These are phyloP conservation scores for Alternaria viburni DNA, from an alignment of 2,329 filamentous ascomycete species.

Conservation along the genomic window DNA sequence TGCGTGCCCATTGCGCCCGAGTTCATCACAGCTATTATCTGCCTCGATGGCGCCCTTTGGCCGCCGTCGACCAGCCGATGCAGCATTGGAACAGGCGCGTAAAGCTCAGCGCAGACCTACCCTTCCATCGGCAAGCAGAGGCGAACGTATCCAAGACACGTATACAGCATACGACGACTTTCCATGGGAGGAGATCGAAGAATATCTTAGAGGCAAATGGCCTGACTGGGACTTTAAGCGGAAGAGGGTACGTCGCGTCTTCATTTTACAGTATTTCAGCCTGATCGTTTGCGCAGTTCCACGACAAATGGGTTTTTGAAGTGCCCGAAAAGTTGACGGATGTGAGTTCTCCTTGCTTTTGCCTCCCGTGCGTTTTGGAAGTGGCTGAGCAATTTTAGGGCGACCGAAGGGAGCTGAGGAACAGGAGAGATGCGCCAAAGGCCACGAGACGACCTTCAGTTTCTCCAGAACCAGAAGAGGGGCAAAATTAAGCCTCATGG, in stretches of 20 bases:
- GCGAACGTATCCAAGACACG: constrained; percentile 14
- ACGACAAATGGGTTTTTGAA: constrained; percentile 22
- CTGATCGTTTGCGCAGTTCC: constrained; percentile 9
- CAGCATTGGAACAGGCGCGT: constrained; percentile 4
- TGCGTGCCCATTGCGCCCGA: background rate
- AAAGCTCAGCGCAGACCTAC: constrained; percentile 11
- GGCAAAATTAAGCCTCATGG: no score
- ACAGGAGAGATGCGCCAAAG: constrained; percentile 6
- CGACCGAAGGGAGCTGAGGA: constrained; percentile 14
- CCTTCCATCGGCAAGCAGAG: constrained; percentile 2
- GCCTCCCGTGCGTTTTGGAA: no score
- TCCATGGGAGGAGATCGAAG: constrained; percentile 22
- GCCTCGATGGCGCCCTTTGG: background rate
- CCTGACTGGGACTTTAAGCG: constrained; percentile 20
- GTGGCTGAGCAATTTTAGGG: constrained; percentile 8
- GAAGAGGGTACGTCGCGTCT: background rate
- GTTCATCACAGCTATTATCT: background rate
- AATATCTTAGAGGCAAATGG: constrained; percentile 15
- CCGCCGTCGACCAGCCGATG: constrained; percentile 1
- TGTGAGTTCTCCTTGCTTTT: no score
- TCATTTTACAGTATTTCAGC: background rate
- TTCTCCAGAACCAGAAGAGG: no score
- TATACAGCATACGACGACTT: constrained; percentile 22
- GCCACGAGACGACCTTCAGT: no score
- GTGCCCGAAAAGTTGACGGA: constrained; percentile 16